A percentile compares a stretch with the other conserved stretches of the same genome.
These are phyloP conservation scores for Kodamaea jinghongensis DNA, from an alignment of 805 yeast species.

Conservation along the genomic window DNA sequence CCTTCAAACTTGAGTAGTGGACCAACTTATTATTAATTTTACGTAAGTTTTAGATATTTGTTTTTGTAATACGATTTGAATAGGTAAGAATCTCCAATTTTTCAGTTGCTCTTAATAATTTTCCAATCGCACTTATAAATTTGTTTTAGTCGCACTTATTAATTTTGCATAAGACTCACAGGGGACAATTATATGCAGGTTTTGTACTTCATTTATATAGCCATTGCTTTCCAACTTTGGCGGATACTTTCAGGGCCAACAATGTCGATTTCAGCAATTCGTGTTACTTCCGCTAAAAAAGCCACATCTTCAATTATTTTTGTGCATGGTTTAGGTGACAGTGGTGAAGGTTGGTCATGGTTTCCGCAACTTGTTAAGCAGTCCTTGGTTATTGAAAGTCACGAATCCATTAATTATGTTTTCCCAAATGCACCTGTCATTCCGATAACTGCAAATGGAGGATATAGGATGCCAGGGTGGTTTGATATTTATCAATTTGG, in stretches of 20 bases:
- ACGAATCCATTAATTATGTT: constrained; percentile 57
- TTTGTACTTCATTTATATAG: background rate
- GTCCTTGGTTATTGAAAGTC: constrained; percentile 43
- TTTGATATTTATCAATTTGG: constrained; percentile 68
- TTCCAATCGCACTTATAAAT: background rate
- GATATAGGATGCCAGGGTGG: constrained; percentile 78
- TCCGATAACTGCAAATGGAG: constrained; percentile 68
- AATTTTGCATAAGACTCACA: background rate
- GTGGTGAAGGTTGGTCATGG: constrained; percentile 88
- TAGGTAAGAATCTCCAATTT: background rate
- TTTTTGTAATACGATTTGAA: background rate
- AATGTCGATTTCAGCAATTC: constrained; percentile 21
- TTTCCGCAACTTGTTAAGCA: constrained; percentile 61
- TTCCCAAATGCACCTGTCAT: constrained; percentile 86
- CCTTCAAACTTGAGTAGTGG: constrained; percentile 1
- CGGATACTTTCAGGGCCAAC: background rate
- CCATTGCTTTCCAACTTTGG: background rate
- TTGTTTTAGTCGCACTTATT: background rate
- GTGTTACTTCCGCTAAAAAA: constrained; percentile 27
- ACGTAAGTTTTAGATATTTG: background rate
- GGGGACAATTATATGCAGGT: background rate
- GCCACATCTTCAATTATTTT: constrained; percentile 62
- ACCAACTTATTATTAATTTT: background rate
- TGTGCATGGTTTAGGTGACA: constrained; percentile 89
- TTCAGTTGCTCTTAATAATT: background rate